phyloP scores from a whole-genome alignment of 2,329 filamentous ascomycete species.

The Neonectria punicea region DNA sequence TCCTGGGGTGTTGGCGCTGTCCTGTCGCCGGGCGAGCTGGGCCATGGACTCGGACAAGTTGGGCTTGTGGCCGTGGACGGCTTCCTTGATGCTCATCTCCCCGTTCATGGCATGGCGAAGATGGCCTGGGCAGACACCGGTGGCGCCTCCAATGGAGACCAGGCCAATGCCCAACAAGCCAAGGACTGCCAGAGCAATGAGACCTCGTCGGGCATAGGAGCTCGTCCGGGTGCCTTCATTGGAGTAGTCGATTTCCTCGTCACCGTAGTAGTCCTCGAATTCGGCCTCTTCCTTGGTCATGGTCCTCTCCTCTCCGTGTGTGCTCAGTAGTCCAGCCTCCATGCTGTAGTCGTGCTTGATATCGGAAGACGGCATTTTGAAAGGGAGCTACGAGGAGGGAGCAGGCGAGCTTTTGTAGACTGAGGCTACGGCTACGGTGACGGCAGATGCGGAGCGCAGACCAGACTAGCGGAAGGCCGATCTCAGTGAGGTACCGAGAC shows the following conservation, averaged over 20 bases:
- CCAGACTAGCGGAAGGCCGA: conserved; percentile 28
- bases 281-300: conserved; percentile 41
- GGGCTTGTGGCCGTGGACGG: conserved; percentile 36
- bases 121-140: conserved; percentile 40
- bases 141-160: conserved; percentile 39
- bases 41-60: conserved; percentile 58
- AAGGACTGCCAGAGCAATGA: conserved; percentile 40
- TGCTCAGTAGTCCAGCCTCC: conserved; percentile 45
- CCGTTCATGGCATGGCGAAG: conserved; percentile 31
- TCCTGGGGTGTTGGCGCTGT: conserved; percentile 46
- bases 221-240: conserved; percentile 28
- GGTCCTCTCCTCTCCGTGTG: conserved; percentile 43
- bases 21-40: conserved; percentile 70
- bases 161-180: conserved; percentile 39
- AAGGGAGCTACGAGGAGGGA: conserved; percentile 19
- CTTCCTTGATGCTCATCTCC: conserved; percentile 34
- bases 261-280: conserved; percentile 41
- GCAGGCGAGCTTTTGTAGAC: conserved; percentile 39
- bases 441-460: conserved; percentile 22
- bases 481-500: conserved; percentile 30
- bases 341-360: conserved; percentile 44
- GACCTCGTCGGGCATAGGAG: conserved; percentile 38
- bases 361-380: conserved; percentile 36
- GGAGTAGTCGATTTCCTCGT: conserved; percentile 35
- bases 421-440: neutral